phyloP scores from a whole-genome alignment of 2,329 filamentous ascomycete species.

The Ceratocystis diversiconidia region DNA sequence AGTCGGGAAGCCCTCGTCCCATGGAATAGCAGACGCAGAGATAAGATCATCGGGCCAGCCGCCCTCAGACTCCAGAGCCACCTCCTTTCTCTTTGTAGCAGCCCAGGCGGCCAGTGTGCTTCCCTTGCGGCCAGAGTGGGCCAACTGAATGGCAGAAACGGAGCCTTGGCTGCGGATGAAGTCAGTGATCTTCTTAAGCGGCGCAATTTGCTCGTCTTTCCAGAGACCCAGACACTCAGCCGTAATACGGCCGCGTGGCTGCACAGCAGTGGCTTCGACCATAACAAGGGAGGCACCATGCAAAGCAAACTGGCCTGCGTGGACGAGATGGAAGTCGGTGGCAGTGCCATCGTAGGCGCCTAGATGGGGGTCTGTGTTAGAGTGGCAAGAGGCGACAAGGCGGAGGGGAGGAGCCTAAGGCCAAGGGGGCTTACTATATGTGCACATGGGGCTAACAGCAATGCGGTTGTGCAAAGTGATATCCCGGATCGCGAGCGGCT shows the following conservation, averaged over 20 bases:
- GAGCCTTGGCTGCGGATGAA: constrained; percentile 69
- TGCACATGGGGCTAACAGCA: constrained; percentile 46
- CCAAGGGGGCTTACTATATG: constrained; percentile 16
- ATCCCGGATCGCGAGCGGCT: constrained; percentile 40
- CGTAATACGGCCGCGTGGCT: constrained; percentile 66
- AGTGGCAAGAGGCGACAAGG: neutral
- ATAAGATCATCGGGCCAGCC: constrained; percentile 46
- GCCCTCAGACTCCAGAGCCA: constrained; percentile 38
- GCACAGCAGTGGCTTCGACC: constrained; percentile 65
- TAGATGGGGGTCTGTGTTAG: constrained; percentile 23
- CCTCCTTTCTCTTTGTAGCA: constrained; percentile 31
- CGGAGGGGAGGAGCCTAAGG: neutral
- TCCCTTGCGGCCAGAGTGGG: constrained; percentile 62
- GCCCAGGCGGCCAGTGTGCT: constrained; percentile 51
- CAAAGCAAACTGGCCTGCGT: constrained; percentile 63
- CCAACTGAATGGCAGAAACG: constrained; percentile 66
- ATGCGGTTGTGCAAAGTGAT: constrained; percentile 43
- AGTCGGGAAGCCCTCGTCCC: constrained; percentile 42
- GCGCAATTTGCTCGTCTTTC: constrained; percentile 68
- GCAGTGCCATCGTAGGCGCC: constrained; percentile 49
- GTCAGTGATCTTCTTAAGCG: constrained; percentile 55
- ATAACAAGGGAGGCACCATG: constrained; percentile 61
- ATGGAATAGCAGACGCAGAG: constrained; percentile 41
- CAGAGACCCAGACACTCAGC: constrained; percentile 69
- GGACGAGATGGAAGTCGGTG: constrained; percentile 69